Evolutionary conservation across 306 rosid genomes (phyloP), one percentile per base, ranked within the genome.

Genomic region (Castanea crenata): DNA sequence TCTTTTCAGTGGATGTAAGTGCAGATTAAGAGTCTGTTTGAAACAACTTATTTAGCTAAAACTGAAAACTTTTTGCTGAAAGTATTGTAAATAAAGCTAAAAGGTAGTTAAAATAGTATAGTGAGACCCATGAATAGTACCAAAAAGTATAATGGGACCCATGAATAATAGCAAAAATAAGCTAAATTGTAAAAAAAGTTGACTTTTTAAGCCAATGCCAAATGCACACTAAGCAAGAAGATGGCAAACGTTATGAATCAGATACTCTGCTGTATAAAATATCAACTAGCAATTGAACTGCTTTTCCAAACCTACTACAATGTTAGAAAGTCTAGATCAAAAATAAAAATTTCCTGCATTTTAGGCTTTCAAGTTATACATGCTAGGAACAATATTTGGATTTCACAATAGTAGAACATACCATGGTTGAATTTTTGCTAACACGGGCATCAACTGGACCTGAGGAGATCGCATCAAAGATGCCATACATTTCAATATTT

Each of bases 401-500:
- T 73, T 38, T 62, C 65, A 8, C 16, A 78, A 18, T 19, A 35
- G 21, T 67, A 15, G 35, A 74, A 70, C 79, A 72, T 91, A 94
- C 99, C 99, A 94, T 92, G 69, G 97, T 91, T 68, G 99, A 91
- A 78, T 94, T 94, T 80, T 78, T 81, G 83, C 95, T 94, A 56
- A 82, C 81, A 69, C 92, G 95, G 55, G 99, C 97, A 81, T 92
- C 95, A 82, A 94, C 79, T 29, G 99, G 99, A 69, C 97, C 97
- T 9, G 97, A 88, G 78, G 95, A 88, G 63, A 92, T 83, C 19
- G 94, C 55, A 79, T 94, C 97, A 81, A 92, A 83, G 71, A 86
- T 83, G 78, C 99, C 97, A 67, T 94, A 94, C 99, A 94, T 94
- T 86, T 94, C 99, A 86, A 94, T 85, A 84, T 94, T 94, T 80